Conservation (phyloP, 1,139 yeast genomes). For the Nakaseomyces glabratus region DNA sequence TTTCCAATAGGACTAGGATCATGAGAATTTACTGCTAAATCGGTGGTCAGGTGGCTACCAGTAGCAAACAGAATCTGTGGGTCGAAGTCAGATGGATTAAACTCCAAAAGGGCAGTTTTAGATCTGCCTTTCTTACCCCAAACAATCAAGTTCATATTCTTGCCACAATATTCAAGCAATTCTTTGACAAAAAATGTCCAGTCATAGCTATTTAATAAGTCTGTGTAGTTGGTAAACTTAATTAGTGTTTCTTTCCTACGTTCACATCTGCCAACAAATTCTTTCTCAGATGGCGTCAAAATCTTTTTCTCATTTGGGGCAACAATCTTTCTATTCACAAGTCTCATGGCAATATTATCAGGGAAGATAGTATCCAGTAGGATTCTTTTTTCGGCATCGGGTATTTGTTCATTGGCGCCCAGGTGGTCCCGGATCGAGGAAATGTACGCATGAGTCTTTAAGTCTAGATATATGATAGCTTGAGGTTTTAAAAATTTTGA, state of each 20-base stretch:
- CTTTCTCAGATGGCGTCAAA: conserved; percentile 29
- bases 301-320: conserved; percentile 12
- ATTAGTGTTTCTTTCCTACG: conserved; percentile 56
- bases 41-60: conserved; percentile 12
- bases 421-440: conserved; percentile 70
- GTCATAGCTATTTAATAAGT: conserved; percentile 52
- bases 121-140: conserved; percentile 57
- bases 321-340: conserved; percentile 43
- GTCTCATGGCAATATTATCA: conserved; percentile 46
- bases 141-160: conserved; percentile 60
- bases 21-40: background rate
- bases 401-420: conserved; percentile 8
- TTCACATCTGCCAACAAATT: conserved; percentile 42
- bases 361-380: conserved; percentile 74
- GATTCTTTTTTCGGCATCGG: conserved; percentile 43
- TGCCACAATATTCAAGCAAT: conserved; percentile 66
- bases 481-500: conserved; percentile 66
- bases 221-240: conserved; percentile 40
- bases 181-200: conserved; percentile 71
- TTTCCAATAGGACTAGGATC: background rate
- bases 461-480: conserved; percentile 68
- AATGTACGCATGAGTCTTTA: conserved; percentile 91
- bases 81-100: conserved; percentile 20
- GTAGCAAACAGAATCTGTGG: conserved; percentile 20
- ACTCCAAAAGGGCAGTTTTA: conserved; percentile 20